Base-by-base conservation (phyloP, 352 stramenopile species). In the Pythium folliculosum region DNA sequence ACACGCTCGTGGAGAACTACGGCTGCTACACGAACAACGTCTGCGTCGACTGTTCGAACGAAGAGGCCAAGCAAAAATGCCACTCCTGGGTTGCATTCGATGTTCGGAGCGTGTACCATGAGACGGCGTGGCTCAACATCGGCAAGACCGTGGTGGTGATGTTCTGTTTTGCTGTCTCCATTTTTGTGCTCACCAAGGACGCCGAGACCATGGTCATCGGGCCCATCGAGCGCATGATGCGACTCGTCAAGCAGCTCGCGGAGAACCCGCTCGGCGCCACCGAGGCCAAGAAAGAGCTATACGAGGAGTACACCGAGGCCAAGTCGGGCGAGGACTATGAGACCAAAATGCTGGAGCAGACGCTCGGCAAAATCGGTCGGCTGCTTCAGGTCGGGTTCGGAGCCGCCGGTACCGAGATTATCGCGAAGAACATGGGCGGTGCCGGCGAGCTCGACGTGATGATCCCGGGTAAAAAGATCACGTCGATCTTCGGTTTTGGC, bases 361-460 rank as follows among this genome's bases (percentile, higher is more conserved):
- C 97, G 5, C 92, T 99, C 37, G 87, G 90, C 30, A 96, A 95
- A 69, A 99, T 99, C 67, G 91, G 95, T 12, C 81, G 95, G 44
- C 75, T 99, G 14, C 74, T 99, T 7, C 88, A 98, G 63, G 97
- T 99, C 45, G 98, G 97, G 9, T 99, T 98, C 84, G 97, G 97
- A 30, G 96, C 97, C 16, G 97, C 97, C n/a, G 97, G 95, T 14
- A 94, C 87, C 0, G 96, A 98, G 72, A 99, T 99, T 60, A 99
- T 99, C 73, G 95, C 93, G 3, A 98, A 98, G 30, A 99, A 99
- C 74, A 98, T 99, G 81, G 86, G 86, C 37, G 85, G 93, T 25
- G 86, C 84, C 2, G 89, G 86, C 17, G 90, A 97, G 52, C 80
- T 99, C 22, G 97, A 99, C 67, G 95, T 98, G 51, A 98, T 99